A percentile compares a stretch with the other conserved stretches of the same genome.
phyloP scores from a whole-genome alignment of 345 rosid species.

The Eucalyptus pauciflora region DNA sequence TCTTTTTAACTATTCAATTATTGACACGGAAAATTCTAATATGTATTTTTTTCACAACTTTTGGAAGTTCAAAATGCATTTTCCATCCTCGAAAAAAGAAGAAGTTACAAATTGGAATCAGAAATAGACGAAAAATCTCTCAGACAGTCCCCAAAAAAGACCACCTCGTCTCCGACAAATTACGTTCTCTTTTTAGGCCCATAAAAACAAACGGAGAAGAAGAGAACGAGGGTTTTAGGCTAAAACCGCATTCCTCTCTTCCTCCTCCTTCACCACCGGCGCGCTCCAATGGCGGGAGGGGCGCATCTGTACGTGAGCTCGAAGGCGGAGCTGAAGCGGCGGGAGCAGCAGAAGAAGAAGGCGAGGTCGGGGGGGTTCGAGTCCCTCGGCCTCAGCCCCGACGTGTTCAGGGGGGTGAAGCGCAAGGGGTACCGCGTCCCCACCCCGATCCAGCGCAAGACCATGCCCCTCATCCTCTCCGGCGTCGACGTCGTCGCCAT shows the following conservation, averaged over 20 bases:
- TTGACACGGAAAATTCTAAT: neutral
- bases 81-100: neutral
- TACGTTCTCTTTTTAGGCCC: neutral
- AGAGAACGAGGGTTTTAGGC: neutral
- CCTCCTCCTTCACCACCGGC: neutral
- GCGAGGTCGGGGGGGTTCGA: constrained; percentile 96
- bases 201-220: neutral
- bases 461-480: constrained; percentile 90
- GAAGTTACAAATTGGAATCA: neutral
- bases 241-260: neutral
- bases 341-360: constrained; percentile 61
- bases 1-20: neutral
- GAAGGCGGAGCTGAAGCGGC: constrained; percentile 61
- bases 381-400: constrained; percentile 61
- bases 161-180: neutral
- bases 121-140: neutral
- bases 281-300: neutral
- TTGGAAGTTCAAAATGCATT: neutral
- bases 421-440: constrained; percentile 91
- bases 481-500: constrained; percentile 96
- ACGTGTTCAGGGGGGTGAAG: constrained; percentile 68
- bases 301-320: constrained; percentile 48
- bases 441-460: constrained; percentile 91
- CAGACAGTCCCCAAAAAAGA: neutral
- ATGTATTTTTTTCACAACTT: neutral